These are phyloP conservation scores for Dothideomycetes sp. DNA, from an alignment of 2,329 filamentous ascomycete genomes.

Conservation along the genomic window DNA sequence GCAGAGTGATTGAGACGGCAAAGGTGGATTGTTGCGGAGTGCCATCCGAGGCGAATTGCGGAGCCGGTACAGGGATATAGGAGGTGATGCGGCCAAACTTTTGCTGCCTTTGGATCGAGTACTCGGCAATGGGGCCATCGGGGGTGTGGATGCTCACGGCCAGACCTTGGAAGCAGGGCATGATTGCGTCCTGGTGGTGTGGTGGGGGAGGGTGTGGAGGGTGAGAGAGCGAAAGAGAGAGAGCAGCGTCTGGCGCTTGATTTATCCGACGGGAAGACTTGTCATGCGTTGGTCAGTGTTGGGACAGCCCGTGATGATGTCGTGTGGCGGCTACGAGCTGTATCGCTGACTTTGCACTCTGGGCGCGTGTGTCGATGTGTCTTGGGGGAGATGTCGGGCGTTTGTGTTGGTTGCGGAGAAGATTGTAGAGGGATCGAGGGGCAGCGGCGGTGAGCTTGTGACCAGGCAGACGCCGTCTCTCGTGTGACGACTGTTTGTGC, in stretches of 20 bases:
- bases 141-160: constrained; percentile 91
- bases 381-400: too few relatives aligned
- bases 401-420: too few relatives aligned
- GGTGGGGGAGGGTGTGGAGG: neutral
- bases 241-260: neutral
- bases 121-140: constrained; percentile 71
- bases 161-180: constrained; percentile 99
- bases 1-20: constrained; percentile 92
- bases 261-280: too few relatives aligned
- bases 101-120: constrained; percentile 90
- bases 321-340: too few relatives aligned
- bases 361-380: too few relatives aligned
- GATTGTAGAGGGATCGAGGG: too few relatives aligned
- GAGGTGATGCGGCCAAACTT: constrained; percentile 86
- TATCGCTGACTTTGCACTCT: too few relatives aligned
- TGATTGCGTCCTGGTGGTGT: neutral
- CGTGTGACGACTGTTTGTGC: too few relatives aligned
- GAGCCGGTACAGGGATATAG: constrained; percentile 90
- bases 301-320: too few relatives aligned
- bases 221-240: neutral
- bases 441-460: too few relatives aligned
- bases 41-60: constrained; percentile 59
- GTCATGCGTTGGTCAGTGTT: too few relatives aligned
- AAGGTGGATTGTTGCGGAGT: constrained; percentile 92
- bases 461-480: too few relatives aligned